Evolutionary conservation across 768 basidiomycete species (phyloP), one percentile per base, ranked within the genome.

Genomic region (Suillus hirtellus): DNA sequence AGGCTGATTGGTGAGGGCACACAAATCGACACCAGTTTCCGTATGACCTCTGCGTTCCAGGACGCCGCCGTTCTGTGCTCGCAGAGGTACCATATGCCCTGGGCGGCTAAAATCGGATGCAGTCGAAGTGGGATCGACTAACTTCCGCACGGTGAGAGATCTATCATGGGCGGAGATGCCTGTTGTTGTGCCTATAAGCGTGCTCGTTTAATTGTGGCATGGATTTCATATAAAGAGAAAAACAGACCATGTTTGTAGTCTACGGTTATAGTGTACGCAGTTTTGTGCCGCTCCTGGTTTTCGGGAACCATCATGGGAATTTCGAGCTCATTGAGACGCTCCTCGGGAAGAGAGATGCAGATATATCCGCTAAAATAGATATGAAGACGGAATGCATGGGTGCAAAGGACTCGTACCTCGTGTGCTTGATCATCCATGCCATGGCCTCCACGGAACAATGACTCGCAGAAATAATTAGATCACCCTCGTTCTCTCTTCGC

Each of bases 381-480:
- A 62, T 54, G 61, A 69, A 64, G 55, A 42, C 11, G 60, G 27
- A 40, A 19, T 49, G 21, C 17, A 37, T 49, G 14, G 49, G 14
- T n/a, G 9, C 15, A 7, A 35, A 10, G 44, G 37, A 27, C 17
- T 75, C 85, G 64, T 59, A 96, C 96, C 95, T 97, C 0, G 95
- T 93, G 74, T 96, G 89, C 72, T 91, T 90, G 74, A 99, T 95
- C 85, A 99, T 91, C 94, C 94, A 99, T 1, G 97, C 96, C 97
- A 99, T 99, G 72, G 95, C 93, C 76, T 98, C 93, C 1, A 94
- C 93, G 44, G 95, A 94, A 67, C 93, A 88, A 59, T 87, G 84
- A 31, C 82, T 82, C 2, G 87, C 97, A 15, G 96, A 87, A 71
- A 95, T 90, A 72, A 98, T 94, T 63, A 99, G 79, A 75, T 99